A percentile compares a stretch with the other conserved stretches of the same genome.
Conservation (phyloP, 306 rosid species). For the Vachellia pachyceras region DNA sequence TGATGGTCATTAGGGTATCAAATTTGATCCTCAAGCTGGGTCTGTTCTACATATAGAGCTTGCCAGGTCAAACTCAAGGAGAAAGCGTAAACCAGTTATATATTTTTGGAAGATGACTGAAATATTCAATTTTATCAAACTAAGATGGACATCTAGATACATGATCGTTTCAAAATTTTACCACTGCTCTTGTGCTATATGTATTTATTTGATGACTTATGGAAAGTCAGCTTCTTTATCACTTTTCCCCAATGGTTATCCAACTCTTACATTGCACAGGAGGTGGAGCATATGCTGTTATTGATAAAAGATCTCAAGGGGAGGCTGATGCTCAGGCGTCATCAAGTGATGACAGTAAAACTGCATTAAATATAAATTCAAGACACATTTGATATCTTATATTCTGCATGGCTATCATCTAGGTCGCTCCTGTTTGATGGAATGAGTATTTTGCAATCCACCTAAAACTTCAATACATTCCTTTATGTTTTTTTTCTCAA, state of each 20-base stretch:
- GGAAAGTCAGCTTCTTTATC: constrained; percentile 20
- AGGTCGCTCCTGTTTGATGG: constrained; percentile 12
- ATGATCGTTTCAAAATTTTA: constrained; percentile 26
- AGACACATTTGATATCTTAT: constrained; percentile 21
- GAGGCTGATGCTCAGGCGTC: constrained; percentile 68
- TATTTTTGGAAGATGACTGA: constrained; percentile 14
- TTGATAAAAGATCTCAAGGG: constrained; percentile 77
- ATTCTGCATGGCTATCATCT: constrained; percentile 24
- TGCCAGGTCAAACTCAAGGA: constrained; percentile 94
- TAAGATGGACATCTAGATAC: constrained; percentile 10
- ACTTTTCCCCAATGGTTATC: constrained; percentile 29
- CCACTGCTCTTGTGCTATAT: background rate
- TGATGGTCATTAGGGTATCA: constrained; percentile 71
- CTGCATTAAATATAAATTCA: constrained; percentile 35
- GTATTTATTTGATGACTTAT: constrained; percentile 24
- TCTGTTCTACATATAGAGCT: constrained; percentile 82
- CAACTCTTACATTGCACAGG: constrained; percentile 55
- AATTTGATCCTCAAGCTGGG: constrained; percentile 96
- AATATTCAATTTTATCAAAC: background rate
- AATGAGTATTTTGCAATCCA: constrained; percentile 16
- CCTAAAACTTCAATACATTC: background rate
- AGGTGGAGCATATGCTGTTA: constrained; percentile 87
- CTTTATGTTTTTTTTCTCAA: constrained; percentile 10
- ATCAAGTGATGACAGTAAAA: constrained; percentile 82
- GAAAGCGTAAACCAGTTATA: constrained; percentile 89